A percentile compares a stretch with the other conserved stretches of the same genome.
These are phyloP conservation scores for Hymenoscyphus occultus DNA, from an alignment of 2,329 filamentous ascomycete genomes.

Conservation along the genomic window DNA sequence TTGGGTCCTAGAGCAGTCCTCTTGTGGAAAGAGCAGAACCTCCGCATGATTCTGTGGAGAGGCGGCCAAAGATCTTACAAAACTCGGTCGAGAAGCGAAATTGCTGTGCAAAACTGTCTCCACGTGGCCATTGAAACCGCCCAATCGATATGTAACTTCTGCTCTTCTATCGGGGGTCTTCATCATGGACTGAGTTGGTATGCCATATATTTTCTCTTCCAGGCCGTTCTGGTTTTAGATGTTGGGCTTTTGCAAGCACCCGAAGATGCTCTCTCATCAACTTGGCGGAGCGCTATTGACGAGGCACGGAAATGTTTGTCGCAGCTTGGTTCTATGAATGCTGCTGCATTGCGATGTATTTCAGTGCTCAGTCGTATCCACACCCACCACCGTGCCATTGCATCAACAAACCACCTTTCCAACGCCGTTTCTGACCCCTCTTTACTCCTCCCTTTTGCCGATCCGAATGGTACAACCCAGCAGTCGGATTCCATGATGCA, in stretches of 20 bases:
- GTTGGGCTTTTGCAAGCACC: conserved; percentile 32
- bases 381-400: conserved; percentile 10
- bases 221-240: conserved; percentile 42
- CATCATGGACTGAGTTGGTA: conserved; percentile 43
- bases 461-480: background rate
- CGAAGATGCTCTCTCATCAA: conserved; percentile 13
- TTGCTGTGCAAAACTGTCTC: conserved; percentile 39
- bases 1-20: conserved; percentile 40
- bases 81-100: conserved; percentile 28
- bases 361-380: conserved; percentile 21
- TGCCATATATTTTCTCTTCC: conserved; percentile 45
- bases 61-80: conserved; percentile 39
- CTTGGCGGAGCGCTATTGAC: conserved; percentile 16
- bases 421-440: background rate
- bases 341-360: conserved; percentile 21
- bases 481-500: conserved; percentile 10
- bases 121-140: conserved; percentile 40
- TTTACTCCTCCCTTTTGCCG: background rate
- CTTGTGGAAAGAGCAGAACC: conserved; percentile 43
- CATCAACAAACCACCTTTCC: background rate
- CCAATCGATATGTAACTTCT: conserved; percentile 39
- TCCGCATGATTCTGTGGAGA: conserved; percentile 44
- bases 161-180: conserved; percentile 32
- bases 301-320: conserved; percentile 15
- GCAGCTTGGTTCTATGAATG: conserved; percentile 16